These are phyloP conservation scores for Penicillium angulare DNA, from an alignment of 495 filamentous ascomycete genomes.

Conservation along the genomic window DNA sequence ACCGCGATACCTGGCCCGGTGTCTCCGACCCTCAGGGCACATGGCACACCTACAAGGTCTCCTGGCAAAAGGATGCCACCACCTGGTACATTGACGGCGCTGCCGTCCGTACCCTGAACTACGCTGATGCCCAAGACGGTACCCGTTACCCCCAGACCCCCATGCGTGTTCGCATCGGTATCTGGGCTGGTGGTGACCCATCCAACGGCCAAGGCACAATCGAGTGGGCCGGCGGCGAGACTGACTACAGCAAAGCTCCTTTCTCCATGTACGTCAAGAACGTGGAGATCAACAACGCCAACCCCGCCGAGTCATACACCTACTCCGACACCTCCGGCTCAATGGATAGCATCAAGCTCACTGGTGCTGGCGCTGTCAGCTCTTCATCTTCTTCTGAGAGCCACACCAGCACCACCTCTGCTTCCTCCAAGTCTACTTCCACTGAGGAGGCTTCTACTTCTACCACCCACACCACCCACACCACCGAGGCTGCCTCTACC, in stretches of 20 bases:
- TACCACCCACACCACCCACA: slow-evolving; percentile 2
- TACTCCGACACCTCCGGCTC: slow-evolving; percentile 62
- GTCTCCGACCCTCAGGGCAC: slow-evolving; percentile 61
- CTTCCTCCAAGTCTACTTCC: not conserved
- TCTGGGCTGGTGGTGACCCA: slow-evolving; percentile 84
- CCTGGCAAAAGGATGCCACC: slow-evolving; percentile 74
- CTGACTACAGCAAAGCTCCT: slow-evolving; percentile 70
- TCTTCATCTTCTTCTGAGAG: slow-evolving; percentile 12
- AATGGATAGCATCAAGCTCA: slow-evolving; percentile 61
- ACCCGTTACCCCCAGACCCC: slow-evolving; percentile 88
- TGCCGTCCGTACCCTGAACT: slow-evolving; percentile 65
- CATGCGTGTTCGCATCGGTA: slow-evolving; percentile 80
- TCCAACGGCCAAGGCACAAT: slow-evolving; percentile 59
- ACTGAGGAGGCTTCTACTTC: not conserved
- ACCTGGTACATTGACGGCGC: slow-evolving; percentile 77
- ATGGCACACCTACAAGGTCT: slow-evolving; percentile 81
- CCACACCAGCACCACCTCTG: slow-evolving; percentile 8
- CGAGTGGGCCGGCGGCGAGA: slow-evolving; percentile 78
- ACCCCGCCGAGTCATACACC: slow-evolving; percentile 60
- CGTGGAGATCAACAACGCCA: slow-evolving; percentile 37
- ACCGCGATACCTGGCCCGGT: slow-evolving; percentile 62
- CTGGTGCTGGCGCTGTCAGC: slow-evolving; percentile 12
- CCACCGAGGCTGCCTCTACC: slow-evolving; percentile 5
- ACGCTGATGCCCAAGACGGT: slow-evolving; percentile 47
- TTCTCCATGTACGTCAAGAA: slow-evolving; percentile 76